Percentiles rank a stretch among this genome's conserved stretches.
phyloP scores from a whole-genome alignment of 2,329 filamentous ascomycete species.

The Pyrenochaeta sp. region DNA sequence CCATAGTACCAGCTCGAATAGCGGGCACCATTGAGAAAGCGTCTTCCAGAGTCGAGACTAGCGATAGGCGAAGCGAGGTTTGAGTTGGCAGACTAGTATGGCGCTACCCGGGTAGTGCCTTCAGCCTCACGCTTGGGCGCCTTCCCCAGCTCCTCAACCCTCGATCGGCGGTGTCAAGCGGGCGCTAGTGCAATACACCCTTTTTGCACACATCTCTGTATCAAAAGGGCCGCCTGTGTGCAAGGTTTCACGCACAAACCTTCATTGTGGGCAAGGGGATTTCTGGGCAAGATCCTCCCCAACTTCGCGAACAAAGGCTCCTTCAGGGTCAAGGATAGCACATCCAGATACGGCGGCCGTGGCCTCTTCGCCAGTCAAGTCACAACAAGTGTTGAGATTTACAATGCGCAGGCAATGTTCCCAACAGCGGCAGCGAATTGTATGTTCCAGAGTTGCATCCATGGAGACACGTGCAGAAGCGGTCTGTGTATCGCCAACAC shows the following conservation, averaged over 20 bases:
- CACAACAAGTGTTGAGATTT: not conserved
- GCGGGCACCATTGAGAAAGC: no score
- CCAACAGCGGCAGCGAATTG: not conserved
- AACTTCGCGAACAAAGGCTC: not conserved
- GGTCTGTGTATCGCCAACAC: not conserved
- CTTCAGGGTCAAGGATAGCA: not conserved
- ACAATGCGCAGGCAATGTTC: not conserved
- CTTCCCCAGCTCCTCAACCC: slow-evolving; percentile 5
- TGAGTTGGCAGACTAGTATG: not conserved
- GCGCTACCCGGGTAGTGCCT: slow-evolving; percentile 1
- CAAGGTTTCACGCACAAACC: not conserved
- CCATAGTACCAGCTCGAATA: no score
- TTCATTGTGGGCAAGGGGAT: not conserved
- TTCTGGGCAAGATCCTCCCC: not conserved
- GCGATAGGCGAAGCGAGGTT: not conserved
- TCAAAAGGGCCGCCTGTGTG: not conserved
- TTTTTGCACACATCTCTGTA: slow-evolving; percentile 11
- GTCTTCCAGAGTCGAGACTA: not conserved
- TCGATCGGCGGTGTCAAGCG: slow-evolving; percentile 7
- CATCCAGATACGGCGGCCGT: not conserved
- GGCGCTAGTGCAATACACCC: slow-evolving; percentile 16
- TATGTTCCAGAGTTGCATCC: not conserved
- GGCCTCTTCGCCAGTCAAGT: not conserved
- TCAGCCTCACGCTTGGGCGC: slow-evolving; percentile 10
- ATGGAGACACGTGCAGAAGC: not conserved